Base-by-base conservation (phyloP, 2,329 filamentous ascomycete species). In the Sclerotiophoma versabilis region DNA sequence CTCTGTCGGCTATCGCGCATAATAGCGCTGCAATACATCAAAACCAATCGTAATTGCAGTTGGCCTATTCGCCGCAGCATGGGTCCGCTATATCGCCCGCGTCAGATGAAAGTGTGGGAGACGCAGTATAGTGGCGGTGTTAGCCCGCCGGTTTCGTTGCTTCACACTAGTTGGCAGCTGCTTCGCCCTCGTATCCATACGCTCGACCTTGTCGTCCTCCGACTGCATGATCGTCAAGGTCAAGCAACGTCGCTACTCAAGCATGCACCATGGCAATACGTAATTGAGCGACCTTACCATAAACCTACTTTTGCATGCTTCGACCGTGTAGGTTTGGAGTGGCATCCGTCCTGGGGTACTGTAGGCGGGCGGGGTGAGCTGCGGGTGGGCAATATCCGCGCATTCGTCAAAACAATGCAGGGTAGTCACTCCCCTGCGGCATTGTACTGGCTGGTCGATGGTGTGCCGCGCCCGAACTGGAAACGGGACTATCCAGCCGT, bases 61-160 rank as follows among this genome's bases (percentile, higher is more conserved):
- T 44, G 15, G 41, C 48, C 48, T 15, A 29, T 51, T 37, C 38
- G 32, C 38, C 48, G 48, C 39, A 51, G 48, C n/a, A 44, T 51
- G 39, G 39, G 38, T 36, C 12, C 38, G 22, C 48, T 37, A 23
- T 44, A 44, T 25, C 41, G 41, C 27, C 41, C 41, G 26, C 41
- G 41, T 32, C 26, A 20, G 11, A 44, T 44, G n/a, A n/a, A n/a
- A n/a, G n/a, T n/a, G n/a, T n/a, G n/a, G 41, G 26, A 44, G 11
- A 30, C 46, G 22, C 34, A 42, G 46, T 49, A 49, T 29, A 49
- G 36, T 39, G 25, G 26, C 19, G 37, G 22, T 19, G 29, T n/a
- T 30, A 49, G 22, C 22, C 46, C 36, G 9, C 27, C 17, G 12
- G 17, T 41, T 12, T 41, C 26, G 30, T 33, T 29, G 17, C 30